Conservation (phyloP, 108 stramenopile species). For the Pelagomonas calceolata region DNA sequence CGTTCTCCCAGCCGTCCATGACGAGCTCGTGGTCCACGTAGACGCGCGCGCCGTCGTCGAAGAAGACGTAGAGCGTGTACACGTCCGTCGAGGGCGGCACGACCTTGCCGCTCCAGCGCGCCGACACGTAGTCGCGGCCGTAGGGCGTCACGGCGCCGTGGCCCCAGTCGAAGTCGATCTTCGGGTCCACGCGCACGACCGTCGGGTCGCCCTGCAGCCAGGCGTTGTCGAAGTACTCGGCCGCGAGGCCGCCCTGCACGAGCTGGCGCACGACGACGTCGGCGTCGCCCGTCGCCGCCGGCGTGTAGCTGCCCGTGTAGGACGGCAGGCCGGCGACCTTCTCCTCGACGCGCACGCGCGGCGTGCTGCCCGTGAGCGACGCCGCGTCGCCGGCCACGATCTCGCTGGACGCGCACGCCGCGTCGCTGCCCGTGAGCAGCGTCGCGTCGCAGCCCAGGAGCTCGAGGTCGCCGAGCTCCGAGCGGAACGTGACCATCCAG, state of each 20-base stretch:
- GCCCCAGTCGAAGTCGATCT: conserved; percentile 50
- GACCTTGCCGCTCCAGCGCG: conserved; percentile 66
- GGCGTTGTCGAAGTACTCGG: conserved; percentile 65
- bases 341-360: conserved; percentile 43
- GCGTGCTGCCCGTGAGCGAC: conserved; percentile 30
- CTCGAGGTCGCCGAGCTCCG: conserved; percentile 37
- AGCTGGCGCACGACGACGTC: conserved; percentile 56
- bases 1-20: conserved; percentile 54
- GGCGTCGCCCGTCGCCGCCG: conserved; percentile 40
- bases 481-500: conserved; percentile 63
- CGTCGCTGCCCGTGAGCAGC: conserved; percentile 46
- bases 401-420: conserved; percentile 22
- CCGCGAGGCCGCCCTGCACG: conserved; percentile 53
- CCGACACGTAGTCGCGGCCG: conserved; percentile 64
- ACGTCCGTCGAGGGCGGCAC: conserved; percentile 38
- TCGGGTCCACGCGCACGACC: conserved; percentile 51
- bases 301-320: conserved; percentile 57
- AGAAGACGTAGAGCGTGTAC: conserved; percentile 55
- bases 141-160: conserved; percentile 55
- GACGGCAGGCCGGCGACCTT: conserved; percentile 57
- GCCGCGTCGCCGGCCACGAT: conserved; percentile 19
- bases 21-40: conserved; percentile 60
- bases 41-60: conserved; percentile 60
- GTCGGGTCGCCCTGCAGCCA: conserved; percentile 58
- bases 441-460: conserved; percentile 25